Evolutionary conservation across 805 yeast species (phyloP), one percentile per base, ranked within the genome.

Genomic region (Barnettozyma vustinii): DNA sequence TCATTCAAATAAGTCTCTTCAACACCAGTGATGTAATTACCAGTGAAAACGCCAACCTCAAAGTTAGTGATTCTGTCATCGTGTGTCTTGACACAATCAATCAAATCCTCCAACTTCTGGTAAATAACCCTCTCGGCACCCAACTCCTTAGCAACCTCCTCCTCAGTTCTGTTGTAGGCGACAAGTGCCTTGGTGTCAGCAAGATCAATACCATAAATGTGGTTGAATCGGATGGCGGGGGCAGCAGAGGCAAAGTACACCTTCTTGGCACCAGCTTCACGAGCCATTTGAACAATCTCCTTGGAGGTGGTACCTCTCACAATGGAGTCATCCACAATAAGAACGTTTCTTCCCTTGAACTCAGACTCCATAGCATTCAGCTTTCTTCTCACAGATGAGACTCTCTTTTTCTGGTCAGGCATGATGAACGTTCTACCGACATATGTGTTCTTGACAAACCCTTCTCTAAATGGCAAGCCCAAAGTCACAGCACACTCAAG

Each of bases 161-260:
- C 80, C 53, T 83, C 92, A 9, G 81, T 71, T 59, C 85, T 81
- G 58, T 84, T 73, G 68, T 79, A 94, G 6, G 97, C 99, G 41
- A 94, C 97, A 33, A 94, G 75, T 10, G 96, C 96, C 67, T 81
- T 87, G 44, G 92, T 87, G 63, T 94, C 98, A 26, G 99, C 98
- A 53, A 94, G 77, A 71, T 94, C 99, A 56, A 94, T 94, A 66
- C 99, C 99, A 67, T 94, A 94, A 51, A 94, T 89, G 65, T 94
- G 99, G 71, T 94, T 94, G 70, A 74, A 81, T 68, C 99, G 81
- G 60, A 94, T 94, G n/a, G 97, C 95, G 26, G 99, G 99, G 15
- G 99, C 96, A 63, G 97, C 94, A 23, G 96, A 87, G 0, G 99
- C 99, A 67, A 94, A 85, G 65, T 80, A 92, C n/a, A 94, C 99